Percentiles rank a stretch among this genome's conserved stretches.
Conservation (phyloP, 768 basidiomycete species). For the Coprinellus aureogranulatus region DNA sequence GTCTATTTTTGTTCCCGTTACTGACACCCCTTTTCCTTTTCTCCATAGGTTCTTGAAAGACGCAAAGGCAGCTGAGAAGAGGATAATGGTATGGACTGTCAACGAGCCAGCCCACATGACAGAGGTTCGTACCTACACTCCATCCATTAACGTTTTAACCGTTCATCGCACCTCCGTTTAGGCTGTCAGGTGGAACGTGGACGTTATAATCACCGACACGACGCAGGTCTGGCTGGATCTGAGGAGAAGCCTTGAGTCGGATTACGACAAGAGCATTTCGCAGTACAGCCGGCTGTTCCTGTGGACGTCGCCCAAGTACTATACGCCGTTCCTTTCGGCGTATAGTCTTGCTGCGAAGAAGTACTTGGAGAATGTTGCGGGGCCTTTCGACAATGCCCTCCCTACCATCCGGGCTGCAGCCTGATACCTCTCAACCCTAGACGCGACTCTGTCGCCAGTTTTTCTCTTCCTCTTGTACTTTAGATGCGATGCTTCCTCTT, state of each 20-base stretch:
- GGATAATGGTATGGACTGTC: constrained; percentile 94
- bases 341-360: constrained; percentile 25
- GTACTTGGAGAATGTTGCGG: constrained; percentile 49
- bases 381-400: constrained; percentile 43
- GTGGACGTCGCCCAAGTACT: constrained; percentile 67
- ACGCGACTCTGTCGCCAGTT: no score
- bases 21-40: neutral
- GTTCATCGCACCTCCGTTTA: constrained; percentile 28
- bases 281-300: constrained; percentile 68
- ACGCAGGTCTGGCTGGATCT: constrained; percentile 68
- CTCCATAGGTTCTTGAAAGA: constrained; percentile 69
- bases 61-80: constrained; percentile 77
- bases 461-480: neutral
- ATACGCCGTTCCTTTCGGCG: constrained; percentile 45
- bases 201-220: constrained; percentile 76
- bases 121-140: constrained; percentile 51
- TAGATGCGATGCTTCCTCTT: neutral
- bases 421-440: no score
- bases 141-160: neutral
- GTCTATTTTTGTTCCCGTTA: neutral
- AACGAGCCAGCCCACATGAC: constrained; percentile 88
- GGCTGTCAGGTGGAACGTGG: constrained; percentile 78
- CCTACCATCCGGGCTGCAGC: neutral
- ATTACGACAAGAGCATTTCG: constrained; percentile 64
- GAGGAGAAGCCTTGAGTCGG: constrained; percentile 55